Base-by-base conservation (phyloP, 495 filamentous ascomycete genomes). In the Jackrogersella multiformis region DNA sequence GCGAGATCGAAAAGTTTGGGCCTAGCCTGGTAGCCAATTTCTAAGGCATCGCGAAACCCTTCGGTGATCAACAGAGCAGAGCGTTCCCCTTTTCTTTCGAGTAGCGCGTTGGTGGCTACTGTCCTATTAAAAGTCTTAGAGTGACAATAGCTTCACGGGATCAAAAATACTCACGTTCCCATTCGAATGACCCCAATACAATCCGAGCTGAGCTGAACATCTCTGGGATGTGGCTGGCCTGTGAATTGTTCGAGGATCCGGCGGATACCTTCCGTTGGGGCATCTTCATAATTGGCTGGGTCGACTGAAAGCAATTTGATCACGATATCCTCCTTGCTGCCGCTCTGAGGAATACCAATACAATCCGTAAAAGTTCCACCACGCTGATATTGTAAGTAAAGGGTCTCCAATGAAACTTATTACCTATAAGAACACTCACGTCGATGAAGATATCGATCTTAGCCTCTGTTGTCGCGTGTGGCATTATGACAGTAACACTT, bases 61-160 rank as follows among this genome's bases (percentile, higher is more conserved):
- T 92, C 90, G 1, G 95, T 97, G 10, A 96, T 92, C 32, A 98
- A 84, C 69, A 99, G 83, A 4, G 89, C 94, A 59, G 95, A 96
- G 61, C 87, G 87, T 76, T 97, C 94, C 3, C 95, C 95, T 76
- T 97, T 99, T 60, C 95, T 79, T 76, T 99, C 95, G 1, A 99
- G 82, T 60, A 99, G 78, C 0, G 92, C 92, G 75, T 95, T 95
- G 7, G 92, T 95, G 1, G 92, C 92, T 24, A 95, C 92, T 0
- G 92, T 95, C 24, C 73, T 77, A 10, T 18, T 48, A 10, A 12
- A 45, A 16, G 12, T 28, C 6, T 63, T 23, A 63, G 51, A 20
- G 35, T 16, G 10, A 36, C 1, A 13, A 24, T 24, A 26, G 21
- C 42, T 12, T 18, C 7, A 8, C 28, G 10, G n/a, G 13, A 5